Percentiles rank a stretch among this genome's conserved stretches.
Evolutionary conservation across 352 stramenopile species (phyloP).

Genomic region (Globisporangium cylindrosporum): DNA sequence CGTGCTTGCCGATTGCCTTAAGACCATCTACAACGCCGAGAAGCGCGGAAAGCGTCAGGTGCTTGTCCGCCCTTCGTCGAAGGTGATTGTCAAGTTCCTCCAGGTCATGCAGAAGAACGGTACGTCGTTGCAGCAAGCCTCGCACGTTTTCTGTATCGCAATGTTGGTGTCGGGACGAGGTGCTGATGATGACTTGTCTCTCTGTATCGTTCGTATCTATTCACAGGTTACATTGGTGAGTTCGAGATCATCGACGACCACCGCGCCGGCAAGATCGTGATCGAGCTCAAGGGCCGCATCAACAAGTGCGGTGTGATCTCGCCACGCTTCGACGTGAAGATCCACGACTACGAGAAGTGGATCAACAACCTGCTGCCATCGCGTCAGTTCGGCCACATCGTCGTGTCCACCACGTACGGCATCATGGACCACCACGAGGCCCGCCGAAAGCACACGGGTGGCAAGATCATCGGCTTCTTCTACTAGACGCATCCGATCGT

Average conservation of each 20-base stretch:
- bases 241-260: slow-evolving; percentile 99
- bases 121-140: slow-evolving; percentile 35
- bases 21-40: slow-evolving; percentile 99
- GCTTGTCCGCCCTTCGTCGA: slow-evolving; percentile 98
- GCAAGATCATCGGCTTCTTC: slow-evolving; percentile 99
- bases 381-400: slow-evolving; percentile 99
- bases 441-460: slow-evolving; percentile 99
- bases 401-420: slow-evolving; percentile 86
- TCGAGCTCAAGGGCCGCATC: slow-evolving; percentile 97
- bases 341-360: slow-evolving; percentile 99
- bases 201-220: not conserved
- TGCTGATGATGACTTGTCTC: not conserved
- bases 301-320: slow-evolving; percentile 99
- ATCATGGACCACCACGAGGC: slow-evolving; percentile 94
- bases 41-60: slow-evolving; percentile 99
- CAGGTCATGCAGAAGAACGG: slow-evolving; percentile 99
- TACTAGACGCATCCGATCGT: slow-evolving; percentile 83
- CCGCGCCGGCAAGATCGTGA: slow-evolving; percentile 98
- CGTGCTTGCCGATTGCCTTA: slow-evolving; percentile 99
- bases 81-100: slow-evolving; percentile 99
- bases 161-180: not conserved
- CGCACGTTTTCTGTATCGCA: not conserved
- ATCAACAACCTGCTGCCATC: slow-evolving; percentile 99
- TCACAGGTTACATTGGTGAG: slow-evolving; percentile 98
- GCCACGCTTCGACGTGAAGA: slow-evolving; percentile 97